Conservation (phyloP, 1,139 yeast genomes). For the Diutina pseudorugosa region DNA sequence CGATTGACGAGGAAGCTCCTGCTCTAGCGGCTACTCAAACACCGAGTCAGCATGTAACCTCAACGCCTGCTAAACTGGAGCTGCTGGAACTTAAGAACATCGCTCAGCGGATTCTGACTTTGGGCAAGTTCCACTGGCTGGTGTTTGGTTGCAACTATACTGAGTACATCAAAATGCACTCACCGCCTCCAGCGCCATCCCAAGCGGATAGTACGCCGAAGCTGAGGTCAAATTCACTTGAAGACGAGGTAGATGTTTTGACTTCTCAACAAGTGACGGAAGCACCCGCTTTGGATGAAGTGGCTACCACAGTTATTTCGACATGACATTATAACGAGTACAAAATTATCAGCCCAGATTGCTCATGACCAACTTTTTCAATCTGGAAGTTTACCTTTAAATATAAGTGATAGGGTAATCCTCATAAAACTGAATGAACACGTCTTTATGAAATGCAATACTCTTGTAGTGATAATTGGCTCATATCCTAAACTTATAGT, state of each 20-base stretch:
- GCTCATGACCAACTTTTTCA: not conserved
- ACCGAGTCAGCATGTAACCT: conserved; percentile 1
- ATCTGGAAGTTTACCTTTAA: not conserved
- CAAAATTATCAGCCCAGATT: not conserved
- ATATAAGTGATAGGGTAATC: not conserved
- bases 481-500: no score
- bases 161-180: not conserved
- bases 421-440: not conserved
- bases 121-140: conserved; percentile 61
- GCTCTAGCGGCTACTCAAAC: conserved; percentile 4
- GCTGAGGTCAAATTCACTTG: not conserved
- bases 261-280: not conserved
- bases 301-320: not conserved
- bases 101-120: conserved; percentile 40
- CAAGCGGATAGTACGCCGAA: not conserved
- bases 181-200: not conserved
- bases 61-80: conserved; percentile 9
- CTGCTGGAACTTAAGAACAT: conserved; percentile 35
- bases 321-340: conserved; percentile 3
- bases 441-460: not conserved
- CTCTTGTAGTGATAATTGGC: no score
- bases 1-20: conserved; percentile 6
- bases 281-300: not conserved
- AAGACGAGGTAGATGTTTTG: not conserved
- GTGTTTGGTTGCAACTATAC: conserved; percentile 51